Evolutionary conservation across 2,329 filamentous ascomycete genomes (phyloP), one percentile per base, ranked within the genome.

Genomic region (Thermothelomyces thermophilus): DNA sequence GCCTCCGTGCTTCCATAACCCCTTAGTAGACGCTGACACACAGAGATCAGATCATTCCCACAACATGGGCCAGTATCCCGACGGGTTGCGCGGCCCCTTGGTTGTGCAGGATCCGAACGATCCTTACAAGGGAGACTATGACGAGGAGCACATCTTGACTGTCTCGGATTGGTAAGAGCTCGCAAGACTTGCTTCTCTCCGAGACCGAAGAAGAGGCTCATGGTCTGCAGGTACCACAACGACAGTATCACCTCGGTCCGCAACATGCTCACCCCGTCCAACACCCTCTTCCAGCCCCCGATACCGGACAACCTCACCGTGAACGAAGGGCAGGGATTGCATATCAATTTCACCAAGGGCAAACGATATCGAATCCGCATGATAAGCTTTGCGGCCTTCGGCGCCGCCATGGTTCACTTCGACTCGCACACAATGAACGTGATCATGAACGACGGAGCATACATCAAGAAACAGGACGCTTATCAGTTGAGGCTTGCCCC

Each of bases 11-110:
- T n/a, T 14, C 8, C n/a, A n/a, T n/a, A n/a, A n/a, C n/a, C 6
- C 14, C 16, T 11, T 30, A 26, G 8, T 26, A n/a, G 14, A 13
- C 10, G 41, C 50, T 58, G 31, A 60, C 41, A 36, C 19, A 17
- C 14, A 16, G 13, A 3, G 19, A 11, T 35, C 50, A 73, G 68
- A 84, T 56, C 83, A 86, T 64, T 82, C 79, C 1, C 83, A 86
- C 62, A 72, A 75, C 48, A 74, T 75, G 66, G 80, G 75, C 2
- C 81, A 84, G 59, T 86, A 84, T 57, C 80, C 82, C 0, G 82
- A 86, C 62, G 82, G 82, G n/a, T 70, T 84, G 39, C 77, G 82
- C 16, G 80, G 79, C 1, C 68, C 79, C 0, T 59, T 86, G 36
- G 77, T 85, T 48, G 71, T 85, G 11, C 73, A 81, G 44, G 80